Evolutionary conservation across 1,139 yeast genomes (phyloP).

Genomic region (Kurtzmaniella quercitrusa): DNA sequence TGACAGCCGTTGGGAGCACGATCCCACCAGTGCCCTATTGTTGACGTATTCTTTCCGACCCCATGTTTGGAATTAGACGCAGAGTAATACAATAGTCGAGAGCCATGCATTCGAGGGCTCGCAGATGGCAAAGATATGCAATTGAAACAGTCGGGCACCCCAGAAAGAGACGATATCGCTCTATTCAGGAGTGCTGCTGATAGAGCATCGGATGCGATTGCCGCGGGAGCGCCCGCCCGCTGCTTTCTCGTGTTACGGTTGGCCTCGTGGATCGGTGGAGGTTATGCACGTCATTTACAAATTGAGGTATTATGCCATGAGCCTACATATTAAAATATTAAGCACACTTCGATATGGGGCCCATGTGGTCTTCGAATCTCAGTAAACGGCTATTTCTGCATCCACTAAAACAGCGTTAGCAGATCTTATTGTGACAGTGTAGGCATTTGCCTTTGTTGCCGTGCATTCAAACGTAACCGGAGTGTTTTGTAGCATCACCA

Average conservation of each 20-base stretch:
- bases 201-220: no score
- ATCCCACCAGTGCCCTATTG: no score
- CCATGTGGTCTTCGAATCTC: neutral
- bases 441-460: neutral
- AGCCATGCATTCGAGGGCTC: neutral
- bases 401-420: neutral
- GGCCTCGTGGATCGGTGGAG: neutral
- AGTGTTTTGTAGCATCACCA: constrained; percentile 39
- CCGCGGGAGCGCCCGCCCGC: neutral
- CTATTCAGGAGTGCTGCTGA: neutral
- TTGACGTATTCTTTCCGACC: no score
- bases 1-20: no score
- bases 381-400: neutral
- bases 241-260: no score
- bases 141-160: neutral
- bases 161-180: neutral
- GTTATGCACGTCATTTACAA: neutral
- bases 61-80: neutral
- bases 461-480: neutral
- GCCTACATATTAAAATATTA: neutral
- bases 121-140: neutral
- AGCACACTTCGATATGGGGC: no score
- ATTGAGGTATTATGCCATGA: neutral
- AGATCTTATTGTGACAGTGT: neutral
- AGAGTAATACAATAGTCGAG: neutral